phyloP scores from a whole-genome alignment of 176 grass and related monocot species.

The Poa pratensis region DNA sequence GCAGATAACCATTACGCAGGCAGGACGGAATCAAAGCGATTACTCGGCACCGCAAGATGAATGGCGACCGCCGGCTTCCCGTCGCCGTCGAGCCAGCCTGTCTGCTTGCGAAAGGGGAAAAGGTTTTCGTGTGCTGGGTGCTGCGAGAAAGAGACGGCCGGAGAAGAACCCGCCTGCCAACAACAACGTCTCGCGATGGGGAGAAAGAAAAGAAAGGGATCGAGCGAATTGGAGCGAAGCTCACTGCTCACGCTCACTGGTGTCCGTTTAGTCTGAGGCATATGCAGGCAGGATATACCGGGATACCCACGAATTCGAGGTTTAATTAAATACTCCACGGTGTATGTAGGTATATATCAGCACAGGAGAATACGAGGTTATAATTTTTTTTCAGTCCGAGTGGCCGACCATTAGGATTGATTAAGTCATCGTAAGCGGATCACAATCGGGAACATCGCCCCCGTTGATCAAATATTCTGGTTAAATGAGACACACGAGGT shows the following conservation, averaged over 20 bases:
- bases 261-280: background rate
- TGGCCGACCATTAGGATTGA: no score
- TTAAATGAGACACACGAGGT: no score
- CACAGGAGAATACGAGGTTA: no score
- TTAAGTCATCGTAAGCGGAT: no score
- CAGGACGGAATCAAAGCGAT: constrained; percentile 24
- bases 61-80: constrained; percentile 47
- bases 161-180: background rate
- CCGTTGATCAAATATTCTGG: no score
- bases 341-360: no score
- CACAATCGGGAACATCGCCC: no score
- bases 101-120: constrained; percentile 25
- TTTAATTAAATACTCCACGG: no score
- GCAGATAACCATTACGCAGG: constrained; percentile 42
- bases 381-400: no score
- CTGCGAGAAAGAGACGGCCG: constrained; percentile 34
- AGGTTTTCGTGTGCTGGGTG: constrained; percentile 8
- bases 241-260: background rate
- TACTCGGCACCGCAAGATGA: constrained; percentile 42
- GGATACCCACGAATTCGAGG: no score
- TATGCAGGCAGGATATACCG: no score
- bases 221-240: background rate
- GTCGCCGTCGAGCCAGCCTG: constrained; percentile 71
- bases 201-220: background rate
- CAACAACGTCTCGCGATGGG: background rate